Evolutionary conservation across 371 early-diverging fungal species (phyloP).

Genomic region (Synchytrium microbalum): DNA sequence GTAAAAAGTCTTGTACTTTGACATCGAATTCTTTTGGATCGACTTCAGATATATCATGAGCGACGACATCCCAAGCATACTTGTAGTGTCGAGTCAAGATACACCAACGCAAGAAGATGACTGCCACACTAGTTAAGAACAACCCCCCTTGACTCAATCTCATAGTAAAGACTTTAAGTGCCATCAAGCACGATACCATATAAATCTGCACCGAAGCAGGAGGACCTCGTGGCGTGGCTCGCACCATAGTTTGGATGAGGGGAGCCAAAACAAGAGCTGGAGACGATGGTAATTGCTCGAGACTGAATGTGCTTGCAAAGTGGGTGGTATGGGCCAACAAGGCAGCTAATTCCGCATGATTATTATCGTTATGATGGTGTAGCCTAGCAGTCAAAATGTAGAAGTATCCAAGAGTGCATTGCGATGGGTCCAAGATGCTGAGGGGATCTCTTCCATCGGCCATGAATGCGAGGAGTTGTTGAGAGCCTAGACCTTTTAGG

Average conservation of each 20-base stretch:
- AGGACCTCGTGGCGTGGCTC: slow-evolving; percentile 24
- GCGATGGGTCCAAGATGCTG: background rate
- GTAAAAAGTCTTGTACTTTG: slow-evolving; percentile 49
- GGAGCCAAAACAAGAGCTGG: background rate
- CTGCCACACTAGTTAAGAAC: slow-evolving; percentile 54
- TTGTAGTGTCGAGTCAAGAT: slow-evolving; percentile 54
- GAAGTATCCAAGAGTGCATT: background rate
- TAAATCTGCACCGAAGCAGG: too few species aligned
- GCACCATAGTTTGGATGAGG: background rate
- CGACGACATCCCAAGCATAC: slow-evolving; percentile 47
- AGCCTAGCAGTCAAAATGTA: background rate
- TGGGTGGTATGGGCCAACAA: background rate
- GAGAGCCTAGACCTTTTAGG: background rate
- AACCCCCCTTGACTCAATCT: slow-evolving; percentile 25
- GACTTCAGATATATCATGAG: slow-evolving; percentile 48
- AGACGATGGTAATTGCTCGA: background rate
- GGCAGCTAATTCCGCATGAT: background rate
- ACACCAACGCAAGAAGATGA: slow-evolving; percentile 46
- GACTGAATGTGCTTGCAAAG: background rate
- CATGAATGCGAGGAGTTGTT: background rate
- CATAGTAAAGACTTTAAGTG: slow-evolving; percentile 34
- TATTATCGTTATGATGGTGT: background rate
- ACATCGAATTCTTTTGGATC: slow-evolving; percentile 30
- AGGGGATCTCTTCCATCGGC: background rate
- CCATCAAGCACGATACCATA: slow-evolving; percentile 34